These are phyloP conservation scores for Verticillium albo-atrum DNA, from an alignment of 2,329 filamentous ascomycete species.

Conservation along the genomic window DNA sequence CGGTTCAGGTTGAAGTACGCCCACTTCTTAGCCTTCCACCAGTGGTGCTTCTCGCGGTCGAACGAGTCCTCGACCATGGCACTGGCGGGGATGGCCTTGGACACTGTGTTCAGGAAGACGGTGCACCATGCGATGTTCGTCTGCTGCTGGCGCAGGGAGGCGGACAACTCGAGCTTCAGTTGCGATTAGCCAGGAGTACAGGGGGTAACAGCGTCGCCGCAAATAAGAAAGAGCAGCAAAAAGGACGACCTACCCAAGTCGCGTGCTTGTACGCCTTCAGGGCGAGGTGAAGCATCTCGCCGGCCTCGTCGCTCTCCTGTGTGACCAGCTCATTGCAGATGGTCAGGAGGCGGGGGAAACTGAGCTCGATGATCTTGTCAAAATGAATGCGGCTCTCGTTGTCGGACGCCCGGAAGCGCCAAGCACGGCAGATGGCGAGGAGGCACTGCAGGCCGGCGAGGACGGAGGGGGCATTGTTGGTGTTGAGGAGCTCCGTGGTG, in stretches of 20 bases:
- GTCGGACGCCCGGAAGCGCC: conserved; percentile 82
- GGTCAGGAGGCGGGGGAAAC: conserved; percentile 80
- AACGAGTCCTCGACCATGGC: conserved; percentile 74
- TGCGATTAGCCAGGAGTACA: conserved; percentile 22
- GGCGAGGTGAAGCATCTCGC: conserved; percentile 92
- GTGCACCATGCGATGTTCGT: conserved; percentile 95
- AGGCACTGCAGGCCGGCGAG: conserved; percentile 93
- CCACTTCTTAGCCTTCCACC: conserved; percentile 99
- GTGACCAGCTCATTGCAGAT: conserved; percentile 87
- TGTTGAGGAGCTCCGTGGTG: conserved; percentile 82
- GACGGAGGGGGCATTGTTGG: conserved; percentile 79
- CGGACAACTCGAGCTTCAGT: conserved; percentile 71
- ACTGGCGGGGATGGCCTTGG: conserved; percentile 74
- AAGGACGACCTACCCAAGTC: conserved; percentile 64
- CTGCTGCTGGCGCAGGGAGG: conserved; percentile 71
- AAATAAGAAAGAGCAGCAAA: background rate
- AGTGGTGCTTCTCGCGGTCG: conserved; percentile 90
- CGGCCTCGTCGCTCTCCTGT: conserved; percentile 89
- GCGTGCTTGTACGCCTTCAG: conserved; percentile 98
- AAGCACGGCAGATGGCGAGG: conserved; percentile 90
- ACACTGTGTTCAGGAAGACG: conserved; percentile 84
- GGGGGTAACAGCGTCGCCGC: too few species aligned
- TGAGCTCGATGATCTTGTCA: conserved; percentile 87
- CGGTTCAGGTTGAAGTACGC: conserved; percentile 96
- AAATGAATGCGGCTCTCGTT: conserved; percentile 78